These are phyloP conservation scores for Pouteria glomerata DNA, from an alignment of 148 eudicot species.

Conservation along the genomic window DNA sequence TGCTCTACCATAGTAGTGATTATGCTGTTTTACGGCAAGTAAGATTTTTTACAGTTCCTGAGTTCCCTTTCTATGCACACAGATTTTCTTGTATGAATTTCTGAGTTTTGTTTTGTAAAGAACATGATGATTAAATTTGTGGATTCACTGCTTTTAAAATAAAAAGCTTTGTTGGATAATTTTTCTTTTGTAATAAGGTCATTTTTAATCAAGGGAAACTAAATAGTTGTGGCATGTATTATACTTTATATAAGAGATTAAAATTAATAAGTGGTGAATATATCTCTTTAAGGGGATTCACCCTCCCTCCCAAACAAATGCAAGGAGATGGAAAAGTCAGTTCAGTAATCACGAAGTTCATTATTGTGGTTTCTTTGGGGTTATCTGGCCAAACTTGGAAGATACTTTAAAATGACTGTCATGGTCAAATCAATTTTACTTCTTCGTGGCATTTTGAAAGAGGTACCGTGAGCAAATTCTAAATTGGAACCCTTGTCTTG, in stretches of 20 bases:
- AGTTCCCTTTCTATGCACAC: not conserved
- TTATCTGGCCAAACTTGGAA: not conserved
- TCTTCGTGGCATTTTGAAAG: not conserved
- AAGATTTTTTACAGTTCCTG: conserved; percentile 34
- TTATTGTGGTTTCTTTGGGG: not conserved
- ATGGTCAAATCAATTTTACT: not conserved
- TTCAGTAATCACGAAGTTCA: too few species aligned
- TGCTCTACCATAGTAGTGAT: conserved; percentile 60
- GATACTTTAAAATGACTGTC: not conserved
- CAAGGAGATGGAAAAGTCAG: too few species aligned
- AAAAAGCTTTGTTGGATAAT: not conserved
- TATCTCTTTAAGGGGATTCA: too few species aligned
- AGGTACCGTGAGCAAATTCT: not conserved
- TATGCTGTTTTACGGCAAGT: conserved; percentile 86
- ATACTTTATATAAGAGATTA: not conserved
- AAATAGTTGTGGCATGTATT: not conserved
- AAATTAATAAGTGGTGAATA: not conserved
- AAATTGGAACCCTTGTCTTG: not conserved
- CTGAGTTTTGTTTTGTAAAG: not conserved
- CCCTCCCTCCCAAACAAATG: too few species aligned
- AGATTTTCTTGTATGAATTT: not conserved
- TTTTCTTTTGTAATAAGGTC: too few species aligned
- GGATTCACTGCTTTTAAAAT: not conserved
- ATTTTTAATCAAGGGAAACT: not conserved
- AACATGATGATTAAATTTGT: not conserved